Evolutionary conservation across 129 eudicot species (phyloP), one percentile per base, ranked within the genome.

Genomic region (Rutidosis leptorrhynchoides): DNA sequence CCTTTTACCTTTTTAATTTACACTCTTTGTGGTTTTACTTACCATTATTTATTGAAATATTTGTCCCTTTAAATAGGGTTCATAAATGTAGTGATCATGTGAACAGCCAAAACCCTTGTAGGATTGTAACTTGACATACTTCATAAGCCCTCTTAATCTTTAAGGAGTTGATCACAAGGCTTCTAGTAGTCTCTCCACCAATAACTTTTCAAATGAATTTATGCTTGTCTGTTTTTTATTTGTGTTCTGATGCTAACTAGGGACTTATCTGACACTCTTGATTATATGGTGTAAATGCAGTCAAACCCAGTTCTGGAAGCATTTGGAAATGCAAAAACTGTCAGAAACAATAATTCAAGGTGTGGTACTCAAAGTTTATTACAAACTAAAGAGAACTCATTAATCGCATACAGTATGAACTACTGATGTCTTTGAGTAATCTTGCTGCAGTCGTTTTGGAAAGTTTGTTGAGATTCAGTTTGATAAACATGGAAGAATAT

Each of bases 241-340:
- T 42, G 22, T 26, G 30, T 68, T 66, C 27, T 23, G 52, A 51
- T 54, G 53, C 43, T 65, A 59, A 46, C 60, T 46, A 29, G 61
- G 23, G 62, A 62, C 76, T 74, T 56, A 56, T 58, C 10, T 30
- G 27, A 64, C 43, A 66, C 59, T 43, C 64, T 35, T 79, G 56
- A 58, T 69, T 79, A 70, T 68, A 75, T 62, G 26, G 57, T 42
- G 65, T 61, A 35, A 60, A 33, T 83, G 90, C 91, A 93, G 98
- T 93, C 98, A 46, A 93, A 85, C 84, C 98, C 98, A 70, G 98
- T 93, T 58, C 76, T 93, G 58, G 98, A 93, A 85, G 98, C 98
- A 73, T 93, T 93, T 82, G 96, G 98, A 72, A 93, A 93, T 78
- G 98, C 98, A 62, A 93, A 93, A 86, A 93, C 98, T 58, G 96